Evolutionary conservation across 192 early-diverging fungal genomes (phyloP).

Genomic region (Gryganskiella cystojenkinii): DNA sequence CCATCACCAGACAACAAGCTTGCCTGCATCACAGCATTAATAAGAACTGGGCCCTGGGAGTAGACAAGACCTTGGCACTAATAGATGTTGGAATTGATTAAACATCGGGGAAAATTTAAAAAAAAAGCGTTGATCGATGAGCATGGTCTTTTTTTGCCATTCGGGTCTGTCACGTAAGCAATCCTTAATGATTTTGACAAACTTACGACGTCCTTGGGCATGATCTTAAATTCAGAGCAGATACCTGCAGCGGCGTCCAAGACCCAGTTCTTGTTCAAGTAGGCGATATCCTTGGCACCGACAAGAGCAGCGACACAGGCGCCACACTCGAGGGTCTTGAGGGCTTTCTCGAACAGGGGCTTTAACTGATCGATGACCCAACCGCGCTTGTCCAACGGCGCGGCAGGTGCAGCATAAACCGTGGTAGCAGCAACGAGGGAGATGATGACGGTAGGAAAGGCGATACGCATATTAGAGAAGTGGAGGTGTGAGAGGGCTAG

Average conservation of each 20-base stretch:
- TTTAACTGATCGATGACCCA: constrained; percentile 28
- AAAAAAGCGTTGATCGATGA: background rate
- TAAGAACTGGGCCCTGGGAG: constrained; percentile 58
- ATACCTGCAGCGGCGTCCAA: constrained; percentile 40
- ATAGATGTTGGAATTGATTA: constrained; percentile 53
- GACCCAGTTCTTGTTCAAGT: constrained; percentile 54
- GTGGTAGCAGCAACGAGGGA: constrained; percentile 31
- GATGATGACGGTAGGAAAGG: constrained; percentile 28
- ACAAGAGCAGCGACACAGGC: constrained; percentile 57
- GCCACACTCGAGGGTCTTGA: constrained; percentile 52
- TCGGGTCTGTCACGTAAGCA: background rate
- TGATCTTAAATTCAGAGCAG: constrained; percentile 44
- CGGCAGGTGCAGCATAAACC: constrained; percentile 35
- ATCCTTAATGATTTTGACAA: background rate
- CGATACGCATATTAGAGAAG: constrained; percentile 25
- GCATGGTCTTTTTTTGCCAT: background rate
- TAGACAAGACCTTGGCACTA: constrained; percentile 62
- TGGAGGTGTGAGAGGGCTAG: background rate
- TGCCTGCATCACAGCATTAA: constrained; percentile 52
- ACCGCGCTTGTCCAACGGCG: constrained; percentile 42
- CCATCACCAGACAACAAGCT: constrained; percentile 50
- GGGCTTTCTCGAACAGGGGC: constrained; percentile 28
- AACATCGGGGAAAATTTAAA: background rate
- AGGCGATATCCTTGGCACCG: constrained; percentile 56
- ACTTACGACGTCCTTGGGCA: constrained; percentile 57